Evolutionary conservation across 805 yeast genomes (phyloP).

Genomic region (Blastobotrys terrestris): DNA sequence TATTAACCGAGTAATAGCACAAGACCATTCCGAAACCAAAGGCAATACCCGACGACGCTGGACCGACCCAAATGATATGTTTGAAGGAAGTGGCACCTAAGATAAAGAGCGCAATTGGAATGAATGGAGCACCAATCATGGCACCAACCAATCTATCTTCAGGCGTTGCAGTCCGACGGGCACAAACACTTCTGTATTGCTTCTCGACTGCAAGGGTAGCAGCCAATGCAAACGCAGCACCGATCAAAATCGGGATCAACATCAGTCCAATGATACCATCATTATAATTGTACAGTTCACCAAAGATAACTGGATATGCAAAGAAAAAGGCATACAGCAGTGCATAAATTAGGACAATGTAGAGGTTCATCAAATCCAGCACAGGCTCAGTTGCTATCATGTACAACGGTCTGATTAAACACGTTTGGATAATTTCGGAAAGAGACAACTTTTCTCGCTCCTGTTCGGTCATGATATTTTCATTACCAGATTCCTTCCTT

Average conservation of each 20-base stretch:
- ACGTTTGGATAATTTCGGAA: constrained; percentile 53
- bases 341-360: constrained; percentile 74
- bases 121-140: constrained; percentile 61
- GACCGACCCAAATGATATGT: constrained; percentile 71
- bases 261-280: constrained; percentile 68
- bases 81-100: constrained; percentile 81
- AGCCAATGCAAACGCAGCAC: constrained; percentile 49
- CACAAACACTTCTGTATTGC: constrained; percentile 42
- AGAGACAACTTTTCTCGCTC: constrained; percentile 52
- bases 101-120: constrained; percentile 71
- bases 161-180: constrained; percentile 54
- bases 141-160: constrained; percentile 75
- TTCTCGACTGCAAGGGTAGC: constrained; percentile 49
- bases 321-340: constrained; percentile 64
- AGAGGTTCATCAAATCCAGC: constrained; percentile 54
- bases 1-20: constrained; percentile 62
- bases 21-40: constrained; percentile 63
- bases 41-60: constrained; percentile 56
- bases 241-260: constrained; percentile 66
- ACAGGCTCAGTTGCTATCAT: constrained; percentile 69
- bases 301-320: constrained; percentile 69
- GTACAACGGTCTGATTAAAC: constrained; percentile 56
- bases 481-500: constrained; percentile 63
- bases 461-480: constrained; percentile 74
- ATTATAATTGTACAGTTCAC: constrained; percentile 49